Conservation (phyloP, 2,329 filamentous ascomycete species). For the Arachnopeziza araneosa region DNA sequence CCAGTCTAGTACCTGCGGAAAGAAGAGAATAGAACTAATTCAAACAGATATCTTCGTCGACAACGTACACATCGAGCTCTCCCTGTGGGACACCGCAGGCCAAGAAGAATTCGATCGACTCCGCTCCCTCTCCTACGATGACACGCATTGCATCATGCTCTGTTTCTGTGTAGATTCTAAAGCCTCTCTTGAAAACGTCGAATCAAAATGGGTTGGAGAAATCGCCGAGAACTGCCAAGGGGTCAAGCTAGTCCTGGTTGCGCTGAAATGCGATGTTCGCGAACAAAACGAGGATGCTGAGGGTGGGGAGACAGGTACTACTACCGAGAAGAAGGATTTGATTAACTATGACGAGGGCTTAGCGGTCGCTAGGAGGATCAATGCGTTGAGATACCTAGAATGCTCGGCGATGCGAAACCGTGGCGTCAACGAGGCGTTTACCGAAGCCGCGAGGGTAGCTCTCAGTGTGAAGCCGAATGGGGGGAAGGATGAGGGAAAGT, state of each 20-base stretch:
- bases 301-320: conserved; percentile 32
- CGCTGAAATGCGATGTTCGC: conserved; percentile 92
- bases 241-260: conserved; percentile 90
- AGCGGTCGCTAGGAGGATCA: conserved; percentile 85
- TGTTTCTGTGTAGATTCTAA: conserved; percentile 97
- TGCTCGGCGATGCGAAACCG: conserved; percentile 98
- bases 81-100: conserved; percentile 95
- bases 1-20: neutral
- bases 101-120: conserved; percentile 98
- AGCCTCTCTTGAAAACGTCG: conserved; percentile 95
- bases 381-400: conserved; percentile 90
- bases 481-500: conserved; percentile 51
- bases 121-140: conserved; percentile 90
- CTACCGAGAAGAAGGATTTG: conserved; percentile 59
- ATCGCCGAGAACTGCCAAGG: conserved; percentile 97
- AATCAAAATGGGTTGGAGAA: conserved; percentile 97
- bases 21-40: neutral
- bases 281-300: conserved; percentile 64
- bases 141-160: conserved; percentile 97
- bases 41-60: conserved; percentile 90
- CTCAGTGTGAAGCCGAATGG: conserved; percentile 65
- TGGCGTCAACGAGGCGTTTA: conserved; percentile 97
- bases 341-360: conserved; percentile 91
- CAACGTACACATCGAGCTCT: conserved; percentile 92
- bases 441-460: conserved; percentile 91